Conservation (phyloP, 2,329 filamentous ascomycete species). For the Verticillium nonalfalfae region DNA sequence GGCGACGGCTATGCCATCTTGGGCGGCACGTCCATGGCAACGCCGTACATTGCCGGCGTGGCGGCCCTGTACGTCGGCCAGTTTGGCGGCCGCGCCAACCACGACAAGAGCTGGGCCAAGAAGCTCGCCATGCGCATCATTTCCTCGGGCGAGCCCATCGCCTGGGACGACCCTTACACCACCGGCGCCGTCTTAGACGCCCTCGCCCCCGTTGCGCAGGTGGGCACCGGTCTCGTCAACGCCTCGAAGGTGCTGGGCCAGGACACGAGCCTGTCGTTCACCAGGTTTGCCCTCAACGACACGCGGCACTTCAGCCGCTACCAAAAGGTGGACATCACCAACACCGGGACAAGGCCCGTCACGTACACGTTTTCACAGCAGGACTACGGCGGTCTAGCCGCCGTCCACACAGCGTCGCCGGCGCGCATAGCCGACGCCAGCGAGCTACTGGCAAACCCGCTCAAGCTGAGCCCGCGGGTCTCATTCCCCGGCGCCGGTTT, state of each 20-base stretch:
- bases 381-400: conserved; percentile 21
- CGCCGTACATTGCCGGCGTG: conserved; percentile 36
- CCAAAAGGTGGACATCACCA: conserved; percentile 22
- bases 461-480: conserved; percentile 10
- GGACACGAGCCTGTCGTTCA: conserved; percentile 26
- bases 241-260: conserved; percentile 32
- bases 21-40: conserved; percentile 42
- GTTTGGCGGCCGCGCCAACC: conserved; percentile 20
- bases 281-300: conserved; percentile 36
- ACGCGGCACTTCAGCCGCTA: conserved; percentile 27
- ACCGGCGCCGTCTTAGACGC: conserved; percentile 11
- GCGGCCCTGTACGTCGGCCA: conserved; percentile 27
- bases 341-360: conserved; percentile 24
- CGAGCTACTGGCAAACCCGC: background rate
- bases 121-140: conserved; percentile 22
- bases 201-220: conserved; percentile 27
- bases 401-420: conserved; percentile 4
- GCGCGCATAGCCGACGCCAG: conserved; percentile 17
- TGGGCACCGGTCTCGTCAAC: conserved; percentile 33
- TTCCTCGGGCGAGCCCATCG: conserved; percentile 19
- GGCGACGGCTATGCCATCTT: conserved; percentile 28
- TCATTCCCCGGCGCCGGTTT: conserved; percentile 2
- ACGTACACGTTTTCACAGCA: conserved; percentile 22
- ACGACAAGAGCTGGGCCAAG: conserved; percentile 22
- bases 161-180: conserved; percentile 15